Base-by-base conservation (phyloP, 306 rosid species). In the Vigna mungo region DNA sequence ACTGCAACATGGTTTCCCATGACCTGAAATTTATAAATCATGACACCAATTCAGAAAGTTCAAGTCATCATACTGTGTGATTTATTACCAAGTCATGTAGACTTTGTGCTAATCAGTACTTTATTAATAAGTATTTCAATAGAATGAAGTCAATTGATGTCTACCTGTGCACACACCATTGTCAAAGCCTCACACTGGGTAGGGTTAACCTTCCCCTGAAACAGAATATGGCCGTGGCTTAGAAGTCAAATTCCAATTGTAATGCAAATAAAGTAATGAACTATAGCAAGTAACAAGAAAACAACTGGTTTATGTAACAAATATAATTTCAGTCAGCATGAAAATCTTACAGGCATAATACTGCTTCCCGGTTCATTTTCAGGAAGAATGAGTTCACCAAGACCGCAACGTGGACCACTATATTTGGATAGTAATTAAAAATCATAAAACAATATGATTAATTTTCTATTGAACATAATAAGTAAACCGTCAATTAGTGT, bases 281-380 rank as follows among this genome's bases (percentile, higher is more conserved):
- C 27, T 71, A 21, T 23, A 54, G 71, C 49, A 54, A 48, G 51
- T 43, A 66, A 51, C 14, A 75, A 37, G 37, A 21, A 77, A 61
- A 43, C 73, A 39, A 63, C 27, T 69, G 4, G 48, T 76, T 76
- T 56, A 47, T 27, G 30, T 15, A 62, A 56, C 66, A 78, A 64
- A 44, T 12, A 23, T 8, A 84, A 21, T 27, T 61, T 49, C 30
- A 20, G 44, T 72, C 63, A 74, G 71, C 27, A 83, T 60, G 76
- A 78, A 68, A 75, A 66, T 63, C 83, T 91, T 88, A 96, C 99
- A 14, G 98, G 99, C 99, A 96, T 96, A 43, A 96, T 96, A 90
- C 99, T 96, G 90, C 99, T 96, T 74, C 99, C 99, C 43, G 99
- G 99, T 83, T 96, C 99, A 7, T 96, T 96, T 83, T 96, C 98